Percentiles rank a stretch among this genome's conserved stretches.
Evolutionary conservation across 2,329 filamentous ascomycete genomes (phyloP).

Genomic region (Apiospora hydei): DNA sequence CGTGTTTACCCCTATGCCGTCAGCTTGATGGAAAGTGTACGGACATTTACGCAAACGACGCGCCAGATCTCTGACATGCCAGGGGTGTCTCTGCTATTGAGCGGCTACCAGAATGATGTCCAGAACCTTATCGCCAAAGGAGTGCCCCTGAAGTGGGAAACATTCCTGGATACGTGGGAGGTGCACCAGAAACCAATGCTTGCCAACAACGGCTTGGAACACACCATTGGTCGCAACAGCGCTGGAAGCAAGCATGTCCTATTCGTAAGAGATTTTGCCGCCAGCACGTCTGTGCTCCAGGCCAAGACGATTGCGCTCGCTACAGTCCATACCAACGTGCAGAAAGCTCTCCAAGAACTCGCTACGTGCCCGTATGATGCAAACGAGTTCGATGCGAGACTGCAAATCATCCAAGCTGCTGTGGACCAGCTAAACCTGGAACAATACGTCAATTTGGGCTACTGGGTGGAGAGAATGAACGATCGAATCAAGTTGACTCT

Average conservation of each 20-base stretch:
- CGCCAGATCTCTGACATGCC: conserved; percentile 85
- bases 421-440: conserved; percentile 97
- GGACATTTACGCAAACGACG: conserved; percentile 88
- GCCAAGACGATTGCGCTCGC: conserved; percentile 82
- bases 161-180: conserved; percentile 96
- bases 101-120: conserved; percentile 90
- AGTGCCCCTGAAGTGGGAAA: conserved; percentile 92
- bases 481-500: conserved; percentile 82
- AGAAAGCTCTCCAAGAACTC: conserved; percentile 84
- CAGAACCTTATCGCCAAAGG: conserved; percentile 85
- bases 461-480: conserved; percentile 91
- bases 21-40: conserved; percentile 98
- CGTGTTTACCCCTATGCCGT: conserved; percentile 97
- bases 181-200: conserved; percentile 74
- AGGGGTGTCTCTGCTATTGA: conserved; percentile 85
- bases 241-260: conserved; percentile 93
- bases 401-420: conserved; percentile 87
- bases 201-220: conserved; percentile 66
- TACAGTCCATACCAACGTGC: conserved; percentile 79
- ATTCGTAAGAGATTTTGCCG: conserved; percentile 93
- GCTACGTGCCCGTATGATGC: conserved; percentile 84
- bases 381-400: conserved; percentile 77
- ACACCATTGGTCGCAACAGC: conserved; percentile 59
- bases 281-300: conserved; percentile 86
- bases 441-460: conserved; percentile 90